phyloP scores from a whole-genome alignment of 2,329 filamentous ascomycete species.

The Diaporthe destruens region DNA sequence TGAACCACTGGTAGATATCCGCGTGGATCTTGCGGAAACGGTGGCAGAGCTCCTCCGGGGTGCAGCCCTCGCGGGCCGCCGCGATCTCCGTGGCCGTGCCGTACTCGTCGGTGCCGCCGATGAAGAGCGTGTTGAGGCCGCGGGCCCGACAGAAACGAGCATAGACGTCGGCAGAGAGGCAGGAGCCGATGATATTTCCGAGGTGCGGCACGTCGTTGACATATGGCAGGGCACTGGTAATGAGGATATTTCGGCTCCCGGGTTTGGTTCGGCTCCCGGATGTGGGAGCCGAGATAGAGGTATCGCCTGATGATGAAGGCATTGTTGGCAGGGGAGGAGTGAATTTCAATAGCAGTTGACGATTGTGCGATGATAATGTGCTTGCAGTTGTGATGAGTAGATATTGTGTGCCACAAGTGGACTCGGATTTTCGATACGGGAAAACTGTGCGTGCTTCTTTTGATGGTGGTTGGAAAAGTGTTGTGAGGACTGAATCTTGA shows the following conservation, averaged over 20 bases:
- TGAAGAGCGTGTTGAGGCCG: conserved; percentile 70
- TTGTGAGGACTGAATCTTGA: too few species aligned
- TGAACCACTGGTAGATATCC: conserved; percentile 83
- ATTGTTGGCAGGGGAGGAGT: not conserved
- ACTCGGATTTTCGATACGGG: too few species aligned
- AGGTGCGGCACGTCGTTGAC: conserved; percentile 69
- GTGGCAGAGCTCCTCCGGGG: conserved; percentile 77
- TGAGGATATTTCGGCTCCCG: conserved; percentile 43
- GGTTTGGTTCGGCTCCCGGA: not conserved
- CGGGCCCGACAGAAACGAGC: conserved; percentile 61
- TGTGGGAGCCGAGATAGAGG: not conserved
- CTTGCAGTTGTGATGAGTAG: not conserved
- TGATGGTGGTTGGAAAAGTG: too few species aligned
- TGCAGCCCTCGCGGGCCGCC: conserved; percentile 78
- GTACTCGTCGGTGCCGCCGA: conserved; percentile 83
- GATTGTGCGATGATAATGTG: not conserved
- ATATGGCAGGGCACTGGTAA: conserved; percentile 67
- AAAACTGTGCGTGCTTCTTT: too few species aligned
- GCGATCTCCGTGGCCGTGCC: conserved; percentile 83
- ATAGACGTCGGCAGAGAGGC: conserved; percentile 65
- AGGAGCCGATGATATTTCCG: conserved; percentile 62
- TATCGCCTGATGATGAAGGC: not conserved
- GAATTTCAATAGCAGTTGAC: not conserved
- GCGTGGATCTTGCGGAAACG: conserved; percentile 81
- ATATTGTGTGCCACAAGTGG: too few species aligned